phyloP scores from a whole-genome alignment of 1,284 basidiomycete species.

The Fomitopsis pinicola region DNA sequence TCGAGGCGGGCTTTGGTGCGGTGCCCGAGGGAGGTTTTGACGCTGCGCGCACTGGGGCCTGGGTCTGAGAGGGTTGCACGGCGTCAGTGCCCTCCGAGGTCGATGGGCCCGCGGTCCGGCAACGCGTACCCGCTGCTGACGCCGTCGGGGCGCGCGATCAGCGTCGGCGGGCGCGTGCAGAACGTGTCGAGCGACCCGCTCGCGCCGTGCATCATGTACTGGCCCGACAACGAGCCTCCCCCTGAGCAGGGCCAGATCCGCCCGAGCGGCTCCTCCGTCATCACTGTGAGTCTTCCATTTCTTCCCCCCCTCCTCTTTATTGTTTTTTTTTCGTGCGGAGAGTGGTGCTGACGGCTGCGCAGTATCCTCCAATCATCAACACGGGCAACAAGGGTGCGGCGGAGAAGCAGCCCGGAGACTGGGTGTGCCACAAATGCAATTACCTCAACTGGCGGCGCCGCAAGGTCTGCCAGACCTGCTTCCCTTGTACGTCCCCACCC shows the following conservation, averaged over 20 bases:
- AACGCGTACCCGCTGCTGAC: constrained; percentile 60
- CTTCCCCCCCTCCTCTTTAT: background rate
- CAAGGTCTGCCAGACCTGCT: constrained; percentile 86
- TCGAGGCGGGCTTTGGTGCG: no score
- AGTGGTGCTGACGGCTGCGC: background rate
- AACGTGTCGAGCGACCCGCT: constrained; percentile 70
- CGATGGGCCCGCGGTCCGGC: constrained; percentile 31
- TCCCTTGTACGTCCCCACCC: constrained; percentile 55
- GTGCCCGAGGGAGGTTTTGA: no score
- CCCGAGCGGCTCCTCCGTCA: constrained; percentile 46
- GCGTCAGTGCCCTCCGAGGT: no score
- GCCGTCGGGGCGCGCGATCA: constrained; percentile 71
- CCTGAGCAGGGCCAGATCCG: constrained; percentile 75
- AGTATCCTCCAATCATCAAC: constrained; percentile 83
- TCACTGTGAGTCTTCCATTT: constrained; percentile 41
- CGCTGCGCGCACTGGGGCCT: no score
- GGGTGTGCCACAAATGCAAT: constrained; percentile 81
- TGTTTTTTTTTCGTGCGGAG: constrained; percentile 3
- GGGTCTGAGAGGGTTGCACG: constrained; percentile 1
- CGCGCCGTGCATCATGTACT: constrained; percentile 74
- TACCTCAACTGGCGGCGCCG: constrained; percentile 84
- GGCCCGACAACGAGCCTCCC: constrained; percentile 81
- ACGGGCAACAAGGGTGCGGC: constrained; percentile 87
- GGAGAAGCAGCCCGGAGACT: constrained; percentile 84
- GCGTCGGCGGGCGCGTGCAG: constrained; percentile 68